Evolutionary conservation across 306 rosid species (phyloP).

Genomic region (Dalbergia oliveri): DNA sequence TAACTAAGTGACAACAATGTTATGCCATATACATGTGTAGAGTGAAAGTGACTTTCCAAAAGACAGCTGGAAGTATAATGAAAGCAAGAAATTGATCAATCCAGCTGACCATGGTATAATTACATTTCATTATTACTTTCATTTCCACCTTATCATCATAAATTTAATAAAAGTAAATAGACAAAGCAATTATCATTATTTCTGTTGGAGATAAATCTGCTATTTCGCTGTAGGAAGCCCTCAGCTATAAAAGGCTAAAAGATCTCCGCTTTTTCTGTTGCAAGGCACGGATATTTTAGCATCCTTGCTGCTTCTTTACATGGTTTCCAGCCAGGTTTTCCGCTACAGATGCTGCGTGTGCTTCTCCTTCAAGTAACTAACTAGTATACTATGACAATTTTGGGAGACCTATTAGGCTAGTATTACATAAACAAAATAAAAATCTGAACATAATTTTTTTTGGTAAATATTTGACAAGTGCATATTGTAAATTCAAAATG

Average conservation of each 20-base stretch:
- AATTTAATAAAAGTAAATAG: slow-evolving; percentile 12
- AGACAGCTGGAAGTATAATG: slow-evolving; percentile 35
- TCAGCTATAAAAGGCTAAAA: slow-evolving; percentile 43
- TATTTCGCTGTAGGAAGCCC: slow-evolving; percentile 50
- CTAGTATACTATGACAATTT: not conserved
- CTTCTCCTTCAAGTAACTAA: slow-evolving; percentile 17
- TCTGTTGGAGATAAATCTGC: not conserved
- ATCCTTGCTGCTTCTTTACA: slow-evolving; percentile 65
- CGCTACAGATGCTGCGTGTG: slow-evolving; percentile 47
- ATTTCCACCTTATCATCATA: slow-evolving; percentile 7
- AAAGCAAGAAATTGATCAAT: slow-evolving; percentile 26
- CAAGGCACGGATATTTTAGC: slow-evolving; percentile 56
- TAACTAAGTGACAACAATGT: slow-evolving; percentile 18
- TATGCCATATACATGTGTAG: slow-evolving; percentile 32
- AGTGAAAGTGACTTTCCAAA: slow-evolving; percentile 41
- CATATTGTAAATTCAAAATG: slow-evolving; percentile 41
- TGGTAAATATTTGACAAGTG: slow-evolving; percentile 27
- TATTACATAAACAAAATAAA: slow-evolving; percentile 12
- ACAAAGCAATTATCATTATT: not conserved
- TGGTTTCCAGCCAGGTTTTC: slow-evolving; percentile 55
- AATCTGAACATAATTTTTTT: not conserved
- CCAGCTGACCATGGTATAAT: slow-evolving; percentile 35
- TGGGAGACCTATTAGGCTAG: not conserved
- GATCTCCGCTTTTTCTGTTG: slow-evolving; percentile 60
- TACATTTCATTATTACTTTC: slow-evolving; percentile 47